phyloP scores from a whole-genome alignment of 108 stramenopile species.

The Chaetoceros tenuissimus region DNA sequence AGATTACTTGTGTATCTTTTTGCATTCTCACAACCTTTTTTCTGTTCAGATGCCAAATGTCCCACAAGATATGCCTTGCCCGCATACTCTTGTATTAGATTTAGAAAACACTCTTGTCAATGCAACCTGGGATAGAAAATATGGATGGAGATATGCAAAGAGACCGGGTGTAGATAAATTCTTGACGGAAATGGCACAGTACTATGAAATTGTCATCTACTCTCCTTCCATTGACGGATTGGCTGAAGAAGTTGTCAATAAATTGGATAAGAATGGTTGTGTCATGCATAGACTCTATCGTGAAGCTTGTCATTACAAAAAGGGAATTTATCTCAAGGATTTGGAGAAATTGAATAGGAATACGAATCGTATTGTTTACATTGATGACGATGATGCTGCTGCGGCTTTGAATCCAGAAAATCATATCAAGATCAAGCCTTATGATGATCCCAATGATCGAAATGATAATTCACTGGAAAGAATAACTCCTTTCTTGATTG shows the following conservation, averaged over 20 bases:
- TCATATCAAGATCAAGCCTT: constrained; percentile 89
- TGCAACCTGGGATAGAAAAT: constrained; percentile 86
- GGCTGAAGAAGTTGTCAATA: constrained; percentile 78
- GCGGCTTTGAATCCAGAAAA: constrained; percentile 87
- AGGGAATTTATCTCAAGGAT: constrained; percentile 94
- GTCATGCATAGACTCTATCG: constrained; percentile 91
- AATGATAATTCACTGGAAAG: constrained; percentile 67
- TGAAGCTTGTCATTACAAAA: constrained; percentile 83
- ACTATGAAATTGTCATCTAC: constrained; percentile 96
- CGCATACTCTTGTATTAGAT: constrained; percentile 91
- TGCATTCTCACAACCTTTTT: background rate
- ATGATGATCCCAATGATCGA: constrained; percentile 71
- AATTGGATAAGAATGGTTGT: constrained; percentile 76
- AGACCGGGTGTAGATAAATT: constrained; percentile 95
- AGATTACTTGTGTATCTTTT: background rate
- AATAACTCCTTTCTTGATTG: constrained; percentile 79
- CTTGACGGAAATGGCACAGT: constrained; percentile 79
- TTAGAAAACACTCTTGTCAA: constrained; percentile 90
- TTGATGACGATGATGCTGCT: constrained; percentile 91
- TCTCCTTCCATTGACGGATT: constrained; percentile 68
- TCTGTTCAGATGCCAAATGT: constrained; percentile 15
- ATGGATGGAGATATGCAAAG: constrained; percentile 95
- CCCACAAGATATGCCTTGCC: constrained; percentile 83
- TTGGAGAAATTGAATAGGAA: constrained; percentile 84
- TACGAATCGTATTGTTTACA: constrained; percentile 75